Base-by-base conservation (phyloP, 441 rosid species). In the Euphorbia corollata region DNA sequence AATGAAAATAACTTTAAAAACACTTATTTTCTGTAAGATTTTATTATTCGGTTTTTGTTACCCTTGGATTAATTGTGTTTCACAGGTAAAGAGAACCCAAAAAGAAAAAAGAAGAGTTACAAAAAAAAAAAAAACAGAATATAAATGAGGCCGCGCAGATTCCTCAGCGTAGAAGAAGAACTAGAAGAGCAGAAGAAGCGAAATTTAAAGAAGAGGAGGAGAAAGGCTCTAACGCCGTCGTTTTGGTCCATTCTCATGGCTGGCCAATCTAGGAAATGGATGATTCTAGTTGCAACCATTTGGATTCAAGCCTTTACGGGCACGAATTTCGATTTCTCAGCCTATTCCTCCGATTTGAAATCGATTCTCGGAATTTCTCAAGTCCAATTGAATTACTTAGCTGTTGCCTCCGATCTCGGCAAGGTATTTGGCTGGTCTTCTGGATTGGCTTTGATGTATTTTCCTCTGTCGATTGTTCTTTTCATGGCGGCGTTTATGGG, bases 261-360 rank as follows among this genome's bases (percentile, higher is more conserved):
- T 3, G 89, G 87, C 45, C 91, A 90, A 48, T 92, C 93, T 10
- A 75, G 94, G 68, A 92, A 90, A 73, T 92, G 97, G 97, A 86
- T 83, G 83, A 88, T 92, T 41, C 79, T 92, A 20, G 89, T 90
- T 9, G 97, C 90, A 0, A 90, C 96, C 4, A 82, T 88, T 50
- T 92, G 97, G 98, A 85, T 92, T 80, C 97, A 88, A 74, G 97
- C 93, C 0, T 92, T 90, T 43, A 92, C 98, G 0, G 98, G 98
- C 0, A 92, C 98, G 4, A 92, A 92, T 73, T 92, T 92, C 77
- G 98, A 92, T 77, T 92, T 92, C 87, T 84, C 94, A 0, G 89
- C 92, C 0, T 90, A 92, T 69, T 90, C 98, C 0, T 82, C 97
- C 39, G 71, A 80, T 54, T 69, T 92, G 67, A 92, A 92, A 77